These are phyloP conservation scores for Phytopythium mirpurense DNA, from an alignment of 352 stramenopile genomes.

Conservation along the genomic window DNA sequence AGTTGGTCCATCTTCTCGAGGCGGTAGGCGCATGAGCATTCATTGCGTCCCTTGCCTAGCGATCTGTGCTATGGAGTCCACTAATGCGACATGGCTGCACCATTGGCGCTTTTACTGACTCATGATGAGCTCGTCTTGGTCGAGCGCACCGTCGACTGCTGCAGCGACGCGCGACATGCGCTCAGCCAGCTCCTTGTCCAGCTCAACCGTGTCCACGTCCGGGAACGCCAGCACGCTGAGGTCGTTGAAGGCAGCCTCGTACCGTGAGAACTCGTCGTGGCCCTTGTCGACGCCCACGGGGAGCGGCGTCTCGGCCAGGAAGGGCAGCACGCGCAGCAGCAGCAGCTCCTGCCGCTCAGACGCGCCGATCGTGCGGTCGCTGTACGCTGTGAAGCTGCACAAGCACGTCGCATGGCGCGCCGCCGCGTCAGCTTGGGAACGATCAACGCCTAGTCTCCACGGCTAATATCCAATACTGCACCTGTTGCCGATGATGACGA, in stretches of 20 bases:
- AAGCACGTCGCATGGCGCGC: not conserved
- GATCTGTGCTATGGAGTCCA: too few relatives aligned
- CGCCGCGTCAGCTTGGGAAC: too few relatives aligned
- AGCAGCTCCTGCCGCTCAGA: conserved; percentile 34
- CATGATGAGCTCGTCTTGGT: conserved; percentile 4
- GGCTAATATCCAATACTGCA: conserved; percentile 3
- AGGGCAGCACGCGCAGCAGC: conserved; percentile 46
- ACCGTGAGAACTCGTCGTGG: conserved; percentile 51
- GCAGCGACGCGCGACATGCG: conserved; percentile 14
- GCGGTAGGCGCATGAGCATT: too few relatives aligned
- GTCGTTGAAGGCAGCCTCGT: conserved; percentile 81
- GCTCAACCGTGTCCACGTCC: conserved; percentile 7
- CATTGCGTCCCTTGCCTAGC: too few relatives aligned
- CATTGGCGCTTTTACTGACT: not conserved
- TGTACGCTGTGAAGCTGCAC: conserved; percentile 68
- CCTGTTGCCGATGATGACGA: conserved; percentile 88
- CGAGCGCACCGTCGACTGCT: not conserved
- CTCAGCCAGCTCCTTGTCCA: conserved; percentile 14
- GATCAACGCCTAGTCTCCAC: not conserved
- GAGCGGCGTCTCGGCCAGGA: conserved; percentile 38
- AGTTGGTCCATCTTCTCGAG: too few relatives aligned
- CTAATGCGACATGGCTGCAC: too few relatives aligned
- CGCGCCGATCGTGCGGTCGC: conserved; percentile 52
- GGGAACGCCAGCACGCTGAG: conserved; percentile 26
- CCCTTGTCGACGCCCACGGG: conserved; percentile 28